These are phyloP conservation scores for Ustilago hordei DNA, from an alignment of 1,284 basidiomycete species.

Conservation along the genomic window DNA sequence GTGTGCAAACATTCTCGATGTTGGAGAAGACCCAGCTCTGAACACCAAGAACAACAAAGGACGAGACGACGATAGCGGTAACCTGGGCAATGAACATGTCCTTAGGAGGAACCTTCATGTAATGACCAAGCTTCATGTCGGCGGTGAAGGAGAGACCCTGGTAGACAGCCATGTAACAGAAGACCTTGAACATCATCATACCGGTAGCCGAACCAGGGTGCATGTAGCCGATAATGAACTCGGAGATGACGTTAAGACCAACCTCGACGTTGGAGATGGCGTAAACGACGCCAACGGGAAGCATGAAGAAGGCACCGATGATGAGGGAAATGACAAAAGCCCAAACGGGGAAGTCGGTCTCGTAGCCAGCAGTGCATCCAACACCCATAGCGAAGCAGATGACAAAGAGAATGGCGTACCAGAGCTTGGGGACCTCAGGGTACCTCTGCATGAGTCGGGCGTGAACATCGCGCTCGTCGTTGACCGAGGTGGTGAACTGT, in stretches of 20 bases:
- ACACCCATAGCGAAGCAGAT: slow-evolving; percentile 77
- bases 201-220: slow-evolving; percentile 82
- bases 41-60: slow-evolving; percentile 72
- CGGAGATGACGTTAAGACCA: slow-evolving; percentile 76
- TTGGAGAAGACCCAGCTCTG: slow-evolving; percentile 81
- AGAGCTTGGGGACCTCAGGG: slow-evolving; percentile 77
- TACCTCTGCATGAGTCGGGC: slow-evolving; percentile 85
- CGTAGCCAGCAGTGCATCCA: slow-evolving; percentile 78
- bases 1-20: slow-evolving; percentile 78
- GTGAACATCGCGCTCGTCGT: slow-evolving; percentile 84
- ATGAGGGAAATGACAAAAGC: slow-evolving; percentile 75
- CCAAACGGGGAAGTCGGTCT: slow-evolving; percentile 82
- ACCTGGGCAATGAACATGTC: slow-evolving; percentile 76
- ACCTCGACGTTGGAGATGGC: slow-evolving; percentile 86
- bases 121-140: slow-evolving; percentile 74
- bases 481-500: slow-evolving; percentile 60
- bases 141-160: slow-evolving; percentile 77
- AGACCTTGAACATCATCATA: slow-evolving; percentile 84
- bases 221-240: slow-evolving; percentile 82
- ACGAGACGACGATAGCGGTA: slow-evolving; percentile 77
- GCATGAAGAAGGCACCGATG: slow-evolving; percentile 74
- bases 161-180: slow-evolving; percentile 75
- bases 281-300: slow-evolving; percentile 82
- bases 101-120: slow-evolving; percentile 74
- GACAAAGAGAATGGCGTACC: slow-evolving; percentile 74